A percentile compares a stretch with the other conserved stretches of the same genome.
These are phyloP conservation scores for Limnanthes douglasii DNA, from an alignment of 345 rosid species.

Conservation along the genomic window DNA sequence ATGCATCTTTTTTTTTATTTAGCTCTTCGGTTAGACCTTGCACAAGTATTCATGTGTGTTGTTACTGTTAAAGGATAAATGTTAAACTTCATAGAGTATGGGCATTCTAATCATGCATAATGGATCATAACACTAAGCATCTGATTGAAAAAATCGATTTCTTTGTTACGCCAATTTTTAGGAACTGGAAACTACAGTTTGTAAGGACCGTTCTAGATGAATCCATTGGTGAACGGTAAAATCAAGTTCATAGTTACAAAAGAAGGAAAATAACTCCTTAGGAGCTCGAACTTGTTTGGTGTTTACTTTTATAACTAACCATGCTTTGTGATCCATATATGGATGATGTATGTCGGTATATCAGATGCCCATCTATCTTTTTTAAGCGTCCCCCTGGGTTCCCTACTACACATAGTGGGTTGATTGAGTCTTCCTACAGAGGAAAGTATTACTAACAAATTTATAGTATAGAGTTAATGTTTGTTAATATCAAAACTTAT, in stretches of 20 bases:
- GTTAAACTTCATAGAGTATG: too few relatives aligned
- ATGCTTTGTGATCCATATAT: conserved; percentile 75
- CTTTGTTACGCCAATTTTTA: conserved; percentile 52
- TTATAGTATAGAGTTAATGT: too few relatives aligned
- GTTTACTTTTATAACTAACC: conserved; percentile 18
- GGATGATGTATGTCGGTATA: conserved; percentile 65
- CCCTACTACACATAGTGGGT: conserved; percentile 89
- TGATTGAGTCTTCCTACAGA: conserved; percentile 83
- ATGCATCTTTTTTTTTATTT: conserved; percentile 75
- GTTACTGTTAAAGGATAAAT: not conserved
- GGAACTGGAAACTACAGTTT: conserved; percentile 69
- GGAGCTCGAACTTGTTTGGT: not conserved
- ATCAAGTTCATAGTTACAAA: conserved; percentile 67
- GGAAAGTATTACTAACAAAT: too few relatives aligned
- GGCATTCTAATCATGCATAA: too few relatives aligned
- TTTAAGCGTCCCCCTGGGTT: conserved; percentile 76
- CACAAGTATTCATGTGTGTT: conserved; percentile 7
- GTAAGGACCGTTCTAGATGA: conserved; percentile 92
- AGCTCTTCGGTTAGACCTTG: conserved; percentile 70
- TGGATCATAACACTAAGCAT: too few relatives aligned
- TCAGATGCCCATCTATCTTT: conserved; percentile 73
- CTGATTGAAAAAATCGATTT: conserved; percentile 62
- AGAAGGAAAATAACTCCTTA: not conserved
- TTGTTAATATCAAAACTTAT: too few relatives aligned
- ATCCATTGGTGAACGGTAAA: conserved; percentile 90